Percentiles rank a stretch among this genome's conserved stretches.
phyloP scores from a whole-genome alignment of 2,329 filamentous ascomycete genomes.

The Aspergillus sp. region DNA sequence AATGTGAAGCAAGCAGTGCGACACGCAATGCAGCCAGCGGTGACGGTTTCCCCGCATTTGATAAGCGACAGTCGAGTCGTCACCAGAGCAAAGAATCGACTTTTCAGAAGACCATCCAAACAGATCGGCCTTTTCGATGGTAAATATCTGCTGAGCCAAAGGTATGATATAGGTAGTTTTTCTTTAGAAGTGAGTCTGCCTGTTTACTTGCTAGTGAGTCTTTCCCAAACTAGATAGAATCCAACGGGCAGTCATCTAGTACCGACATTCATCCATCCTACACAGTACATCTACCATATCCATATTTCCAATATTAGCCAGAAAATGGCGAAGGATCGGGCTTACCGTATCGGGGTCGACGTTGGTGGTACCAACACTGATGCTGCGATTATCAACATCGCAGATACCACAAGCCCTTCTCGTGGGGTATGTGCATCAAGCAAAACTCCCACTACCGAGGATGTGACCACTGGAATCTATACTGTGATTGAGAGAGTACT shows the following conservation, averaged over 20 bases:
- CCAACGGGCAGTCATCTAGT: too few species aligned
- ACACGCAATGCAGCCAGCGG: too few species aligned
- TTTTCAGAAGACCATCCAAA: too few species aligned
- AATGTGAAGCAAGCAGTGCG: too few species aligned
- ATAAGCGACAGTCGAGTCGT: too few species aligned
- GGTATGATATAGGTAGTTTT: too few species aligned
- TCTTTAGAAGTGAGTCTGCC: too few species aligned
- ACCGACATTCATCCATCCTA: background rate
- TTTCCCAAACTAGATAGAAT: background rate
- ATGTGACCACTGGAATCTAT: constrained; percentile 41
- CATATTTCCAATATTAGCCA: background rate
- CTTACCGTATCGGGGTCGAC: constrained; percentile 42
- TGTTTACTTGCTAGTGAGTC: too few species aligned
- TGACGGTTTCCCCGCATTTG: too few species aligned
- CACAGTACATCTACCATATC: background rate
- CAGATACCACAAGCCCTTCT: constrained; percentile 13
- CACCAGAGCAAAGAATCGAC: too few species aligned
- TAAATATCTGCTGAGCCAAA: too few species aligned
- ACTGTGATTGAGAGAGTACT: constrained; percentile 33
- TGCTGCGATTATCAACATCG: constrained; percentile 26
- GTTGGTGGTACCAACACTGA: constrained; percentile 39
- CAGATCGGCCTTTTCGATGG: too few species aligned
- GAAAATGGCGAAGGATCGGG: constrained; percentile 1
- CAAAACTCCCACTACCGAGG: constrained; percentile 36
- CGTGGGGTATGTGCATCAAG: constrained; percentile 24